phyloP scores from a whole-genome alignment of 1,139 yeast species.

The Scheffersomyces illinoinensis region DNA sequence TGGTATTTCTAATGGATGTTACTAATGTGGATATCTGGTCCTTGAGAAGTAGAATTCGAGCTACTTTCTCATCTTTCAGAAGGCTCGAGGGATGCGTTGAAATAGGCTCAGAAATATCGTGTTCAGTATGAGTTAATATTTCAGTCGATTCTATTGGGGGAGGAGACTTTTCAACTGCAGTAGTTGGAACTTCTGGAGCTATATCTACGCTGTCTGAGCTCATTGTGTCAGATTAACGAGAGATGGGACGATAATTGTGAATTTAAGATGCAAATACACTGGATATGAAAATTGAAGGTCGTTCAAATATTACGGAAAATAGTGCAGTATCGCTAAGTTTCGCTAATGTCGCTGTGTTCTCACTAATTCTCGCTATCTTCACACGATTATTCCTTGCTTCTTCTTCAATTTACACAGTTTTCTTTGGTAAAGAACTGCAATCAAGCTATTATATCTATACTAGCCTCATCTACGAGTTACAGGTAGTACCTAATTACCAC shows the following conservation, averaged over 20 bases:
- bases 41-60: conserved; percentile 25
- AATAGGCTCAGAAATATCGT: background rate
- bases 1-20: conserved; percentile 47
- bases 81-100: background rate
- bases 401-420: too few relatives aligned
- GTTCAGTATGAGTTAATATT: background rate
- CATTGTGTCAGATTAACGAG: background rate
- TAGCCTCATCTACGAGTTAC: background rate
- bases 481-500: background rate
- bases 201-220: background rate
- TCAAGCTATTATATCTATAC: background rate
- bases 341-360: background rate
- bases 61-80: conserved; percentile 15
- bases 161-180: background rate
- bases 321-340: too few relatives aligned
- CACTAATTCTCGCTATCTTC: background rate
- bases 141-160: background rate
- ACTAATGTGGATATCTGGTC: conserved; percentile 35
- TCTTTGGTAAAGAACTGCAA: too few relatives aligned
- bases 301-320: background rate
- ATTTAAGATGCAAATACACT: too few relatives aligned
- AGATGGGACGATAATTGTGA: background rate
- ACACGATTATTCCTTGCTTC: background rate
- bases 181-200: background rate
- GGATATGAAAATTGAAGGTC: background rate